Percentiles rank a stretch among this genome's conserved stretches.
phyloP scores from a whole-genome alignment of 2,329 filamentous ascomycete species.

The Trichoderma endophyticum region DNA sequence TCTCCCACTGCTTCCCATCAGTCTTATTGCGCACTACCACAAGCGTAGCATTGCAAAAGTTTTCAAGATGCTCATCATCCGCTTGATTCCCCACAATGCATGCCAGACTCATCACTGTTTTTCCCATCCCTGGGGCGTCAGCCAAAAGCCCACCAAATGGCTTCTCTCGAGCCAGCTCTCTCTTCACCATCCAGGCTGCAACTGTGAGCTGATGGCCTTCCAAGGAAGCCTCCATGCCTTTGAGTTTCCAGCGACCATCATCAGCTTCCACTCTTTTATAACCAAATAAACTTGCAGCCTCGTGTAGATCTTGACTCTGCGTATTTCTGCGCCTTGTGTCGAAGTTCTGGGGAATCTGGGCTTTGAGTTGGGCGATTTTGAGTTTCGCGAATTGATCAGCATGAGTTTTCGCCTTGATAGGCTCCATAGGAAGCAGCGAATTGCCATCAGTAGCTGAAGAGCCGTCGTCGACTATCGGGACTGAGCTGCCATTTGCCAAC shows the following conservation, averaged over 20 bases:
- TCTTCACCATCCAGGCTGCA: slow-evolving; percentile 51
- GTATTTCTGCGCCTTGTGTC: background rate
- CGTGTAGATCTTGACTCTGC: slow-evolving; percentile 20
- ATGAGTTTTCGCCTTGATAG: no score
- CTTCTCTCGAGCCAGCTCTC: slow-evolving; percentile 38
- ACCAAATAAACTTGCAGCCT: slow-evolving; percentile 23
- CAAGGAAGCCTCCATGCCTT: slow-evolving; percentile 30
- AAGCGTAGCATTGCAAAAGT: slow-evolving; percentile 37
- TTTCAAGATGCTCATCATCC: slow-evolving; percentile 32
- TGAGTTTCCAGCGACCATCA: slow-evolving; percentile 16
- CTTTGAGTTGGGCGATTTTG: no score
- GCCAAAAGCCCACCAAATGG: slow-evolving; percentile 42
- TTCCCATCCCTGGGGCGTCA: slow-evolving; percentile 64
- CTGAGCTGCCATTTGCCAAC: no score
- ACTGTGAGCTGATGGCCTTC: slow-evolving; percentile 51
- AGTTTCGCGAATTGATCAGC: no score
- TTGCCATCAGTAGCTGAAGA: no score
- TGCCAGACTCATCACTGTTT: slow-evolving; percentile 71
- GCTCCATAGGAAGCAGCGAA: no score
- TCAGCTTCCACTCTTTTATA: slow-evolving; percentile 18
- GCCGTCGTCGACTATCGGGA: no score
- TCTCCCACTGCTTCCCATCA: no score
- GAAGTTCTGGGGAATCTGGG: no score
- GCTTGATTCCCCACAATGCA: background rate
- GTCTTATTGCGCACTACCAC: slow-evolving; percentile 30